Conservation (phyloP, 345 rosid species). For the Citrus unshiu region DNA sequence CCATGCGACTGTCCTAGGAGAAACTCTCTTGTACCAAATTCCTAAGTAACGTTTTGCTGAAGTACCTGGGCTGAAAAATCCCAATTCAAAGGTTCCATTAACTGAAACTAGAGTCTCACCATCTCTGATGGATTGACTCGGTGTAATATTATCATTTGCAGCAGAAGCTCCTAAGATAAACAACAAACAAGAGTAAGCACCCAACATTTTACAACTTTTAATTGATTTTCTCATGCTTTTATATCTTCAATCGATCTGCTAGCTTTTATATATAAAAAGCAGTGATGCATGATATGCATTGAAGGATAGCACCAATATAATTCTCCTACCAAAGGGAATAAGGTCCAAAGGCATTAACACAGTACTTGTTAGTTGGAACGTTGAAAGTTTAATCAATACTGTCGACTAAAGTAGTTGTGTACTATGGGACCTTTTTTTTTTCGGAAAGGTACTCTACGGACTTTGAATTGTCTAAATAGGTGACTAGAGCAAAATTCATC, state of each 20-base stretch:
- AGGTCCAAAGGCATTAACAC: background rate
- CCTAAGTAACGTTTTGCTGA: constrained; percentile 35
- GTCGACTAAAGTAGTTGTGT: background rate
- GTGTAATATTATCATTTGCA: constrained; percentile 2
- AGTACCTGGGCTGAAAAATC: constrained; percentile 28
- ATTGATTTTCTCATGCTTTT: background rate
- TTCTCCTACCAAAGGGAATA: background rate
- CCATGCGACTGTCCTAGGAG: constrained; percentile 31
- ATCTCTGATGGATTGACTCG: constrained; percentile 13
- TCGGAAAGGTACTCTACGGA: too few relatives aligned
- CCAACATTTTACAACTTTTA: background rate
- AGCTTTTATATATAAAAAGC: background rate
- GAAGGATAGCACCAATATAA: background rate
- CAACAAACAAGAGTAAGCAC: background rate
- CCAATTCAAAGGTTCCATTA: constrained; percentile 31
- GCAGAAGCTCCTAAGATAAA: background rate
- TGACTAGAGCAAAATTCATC: background rate
- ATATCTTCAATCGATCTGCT: background rate
- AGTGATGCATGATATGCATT: background rate
- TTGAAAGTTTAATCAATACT: background rate
- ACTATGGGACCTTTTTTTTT: too few relatives aligned
- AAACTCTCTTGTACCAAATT: constrained; percentile 37
- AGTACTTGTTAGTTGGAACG: background rate
- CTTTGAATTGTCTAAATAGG: background rate
- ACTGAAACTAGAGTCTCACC: constrained; percentile 19